Percentiles rank a stretch among this genome's conserved stretches.
These are phyloP conservation scores for Dichotomopilus funicola DNA, from an alignment of 2,329 filamentous ascomycete species.

Conservation along the genomic window DNA sequence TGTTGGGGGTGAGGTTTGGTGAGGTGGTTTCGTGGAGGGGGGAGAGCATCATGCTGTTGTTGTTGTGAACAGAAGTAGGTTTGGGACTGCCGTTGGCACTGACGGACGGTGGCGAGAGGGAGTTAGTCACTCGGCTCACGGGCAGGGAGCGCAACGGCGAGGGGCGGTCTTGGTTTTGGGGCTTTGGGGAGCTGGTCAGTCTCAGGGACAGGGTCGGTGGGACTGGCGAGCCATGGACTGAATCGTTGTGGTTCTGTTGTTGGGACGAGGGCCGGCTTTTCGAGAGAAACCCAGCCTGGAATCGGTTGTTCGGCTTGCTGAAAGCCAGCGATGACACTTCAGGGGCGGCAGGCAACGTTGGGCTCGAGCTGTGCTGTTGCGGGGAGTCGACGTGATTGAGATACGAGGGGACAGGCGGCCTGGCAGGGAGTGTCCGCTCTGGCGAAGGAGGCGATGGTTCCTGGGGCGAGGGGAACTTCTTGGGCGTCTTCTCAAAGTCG, in stretches of 20 bases:
- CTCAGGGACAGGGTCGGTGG: constrained; percentile 52
- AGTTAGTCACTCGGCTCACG: constrained; percentile 42
- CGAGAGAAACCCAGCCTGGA: constrained; percentile 82
- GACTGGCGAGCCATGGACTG: constrained; percentile 54
- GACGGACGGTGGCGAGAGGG: constrained; percentile 38
- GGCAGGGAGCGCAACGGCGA: constrained; percentile 47
- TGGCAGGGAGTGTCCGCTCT: constrained; percentile 38
- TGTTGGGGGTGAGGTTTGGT: constrained; percentile 17
- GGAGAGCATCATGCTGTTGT: constrained; percentile 24
- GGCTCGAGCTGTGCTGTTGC: constrained; percentile 47
- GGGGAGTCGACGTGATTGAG: constrained; percentile 45
- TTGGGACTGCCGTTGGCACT: constrained; percentile 25
- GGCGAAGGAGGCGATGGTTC: constrained; percentile 44
- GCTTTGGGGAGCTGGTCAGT: constrained; percentile 45
- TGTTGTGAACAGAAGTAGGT: constrained; percentile 13
- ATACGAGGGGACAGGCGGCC: constrained; percentile 45
- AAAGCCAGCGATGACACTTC: constrained; percentile 34
- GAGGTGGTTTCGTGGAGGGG: constrained; percentile 27
- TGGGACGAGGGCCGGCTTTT: constrained; percentile 36
- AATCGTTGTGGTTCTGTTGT: constrained; percentile 28
- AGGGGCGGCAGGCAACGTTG: constrained; percentile 40
- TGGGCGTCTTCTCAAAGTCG: constrained; percentile 87
- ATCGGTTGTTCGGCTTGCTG: constrained; percentile 59
- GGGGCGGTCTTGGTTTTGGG: constrained; percentile 40
- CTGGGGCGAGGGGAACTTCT: constrained; percentile 57